These are phyloP conservation scores for Cercospora berteroae DNA, from an alignment of 2,329 filamentous ascomycete genomes.

Conservation along the genomic window DNA sequence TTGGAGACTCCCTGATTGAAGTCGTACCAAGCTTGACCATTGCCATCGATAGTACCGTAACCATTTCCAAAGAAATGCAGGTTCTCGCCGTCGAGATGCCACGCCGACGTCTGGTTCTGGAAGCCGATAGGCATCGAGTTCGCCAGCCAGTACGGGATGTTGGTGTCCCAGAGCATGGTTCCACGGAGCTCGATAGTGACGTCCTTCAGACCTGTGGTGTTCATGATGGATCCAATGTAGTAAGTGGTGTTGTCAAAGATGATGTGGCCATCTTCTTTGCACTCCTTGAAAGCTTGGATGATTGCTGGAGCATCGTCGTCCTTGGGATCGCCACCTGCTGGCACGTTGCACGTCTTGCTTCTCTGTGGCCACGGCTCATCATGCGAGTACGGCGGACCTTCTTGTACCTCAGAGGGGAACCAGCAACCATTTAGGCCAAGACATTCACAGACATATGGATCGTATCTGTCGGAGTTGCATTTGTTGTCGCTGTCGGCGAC, in stretches of 20 bases:
- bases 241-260: conserved; percentile 53
- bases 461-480: conserved; percentile 23
- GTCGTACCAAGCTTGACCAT: conserved; percentile 61
- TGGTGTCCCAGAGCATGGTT: conserved; percentile 45
- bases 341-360: conserved; percentile 26
- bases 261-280: conserved; percentile 51
- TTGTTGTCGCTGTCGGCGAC: conserved; percentile 11
- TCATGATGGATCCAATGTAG: conserved; percentile 28
- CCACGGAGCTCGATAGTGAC: conserved; percentile 51
- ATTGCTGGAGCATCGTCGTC: conserved; percentile 55
- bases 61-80: conserved; percentile 53
- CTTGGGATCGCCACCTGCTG: conserved; percentile 21
- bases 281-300: conserved; percentile 51
- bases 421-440: conserved; percentile 31
- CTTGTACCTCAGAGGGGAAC: conserved; percentile 22
- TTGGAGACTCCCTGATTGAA: conserved; percentile 24
- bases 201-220: conserved; percentile 47
- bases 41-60: conserved; percentile 57
- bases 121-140: conserved; percentile 54
- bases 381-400: conserved; percentile 27
- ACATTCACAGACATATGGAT: conserved; percentile 32
- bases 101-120: conserved; percentile 57
- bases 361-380: conserved; percentile 27
- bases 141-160: conserved; percentile 53
- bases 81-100: conserved; percentile 55